These are phyloP conservation scores for Liquidambar formosana DNA, from an alignment of 164 flowering plant species.

Conservation along the genomic window DNA sequence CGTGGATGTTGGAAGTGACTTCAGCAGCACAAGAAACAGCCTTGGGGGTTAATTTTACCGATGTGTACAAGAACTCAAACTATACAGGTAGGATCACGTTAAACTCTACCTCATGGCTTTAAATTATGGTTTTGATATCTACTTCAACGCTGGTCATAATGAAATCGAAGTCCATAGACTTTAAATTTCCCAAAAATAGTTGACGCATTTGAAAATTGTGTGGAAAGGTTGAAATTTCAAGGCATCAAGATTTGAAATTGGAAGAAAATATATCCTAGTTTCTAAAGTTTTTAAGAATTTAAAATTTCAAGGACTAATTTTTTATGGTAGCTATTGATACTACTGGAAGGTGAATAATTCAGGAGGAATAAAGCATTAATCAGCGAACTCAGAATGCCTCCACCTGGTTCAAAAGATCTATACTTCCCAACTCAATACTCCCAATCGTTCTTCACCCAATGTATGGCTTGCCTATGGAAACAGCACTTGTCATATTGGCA, in stretches of 20 bases:
- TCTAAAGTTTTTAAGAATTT: background rate
- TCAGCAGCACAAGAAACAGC: slow-evolving; percentile 36
- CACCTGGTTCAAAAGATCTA: slow-evolving; percentile 38
- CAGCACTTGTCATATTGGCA: slow-evolving; percentile 48
- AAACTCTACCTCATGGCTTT: no score
- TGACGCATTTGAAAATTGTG: no score
- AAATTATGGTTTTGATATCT: no score
- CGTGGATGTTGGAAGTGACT: slow-evolving; percentile 52
- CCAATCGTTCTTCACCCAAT: slow-evolving; percentile 40
- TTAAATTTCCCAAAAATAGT: no score
- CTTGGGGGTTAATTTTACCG: slow-evolving; percentile 33
- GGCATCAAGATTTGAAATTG: no score
- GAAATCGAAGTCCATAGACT: no score
- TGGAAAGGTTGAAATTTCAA: no score
- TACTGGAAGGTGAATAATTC: background rate
- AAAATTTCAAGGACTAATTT: background rate
- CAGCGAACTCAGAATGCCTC: slow-evolving; percentile 40
- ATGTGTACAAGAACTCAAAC: slow-evolving; percentile 36
- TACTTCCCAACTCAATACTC: slow-evolving; percentile 41
- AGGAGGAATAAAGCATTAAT: slow-evolving; percentile 49
- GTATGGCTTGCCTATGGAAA: slow-evolving; percentile 48
- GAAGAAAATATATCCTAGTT: no score
- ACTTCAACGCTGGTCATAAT: no score
- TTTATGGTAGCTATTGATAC: background rate
- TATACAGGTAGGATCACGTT: slow-evolving; percentile 22